Evolutionary conservation across 331 rosid species (phyloP), one percentile per base, ranked within the genome.

Genomic region (Pyrus hybrid): DNA sequence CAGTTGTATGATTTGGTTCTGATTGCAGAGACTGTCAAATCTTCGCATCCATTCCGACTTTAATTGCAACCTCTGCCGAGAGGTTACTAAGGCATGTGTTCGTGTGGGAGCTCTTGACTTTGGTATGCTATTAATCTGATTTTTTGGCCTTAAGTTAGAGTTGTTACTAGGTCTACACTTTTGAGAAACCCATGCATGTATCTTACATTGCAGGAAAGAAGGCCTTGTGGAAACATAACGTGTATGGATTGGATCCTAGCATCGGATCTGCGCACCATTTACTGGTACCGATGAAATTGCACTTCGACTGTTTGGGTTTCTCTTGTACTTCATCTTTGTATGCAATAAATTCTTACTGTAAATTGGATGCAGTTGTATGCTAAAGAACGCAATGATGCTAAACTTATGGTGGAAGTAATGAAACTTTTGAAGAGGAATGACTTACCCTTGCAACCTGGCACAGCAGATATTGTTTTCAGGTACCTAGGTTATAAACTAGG

Each of bases 381-480:
- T 64, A 82, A 89, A 88, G 73, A 84, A 30, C 88, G 84, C 72
- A 88, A 87, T 56, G 89, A 94, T 86, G 78, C 79, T 68, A 78
- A 86, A 64, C 90, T 94, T 70, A 69, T 94, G 91, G 87, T 68
- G 80, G 97, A 91, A 45, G 77, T 90, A 76, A 87, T 91, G 98
- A 79, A 81, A 79, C 97, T 91, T 81, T 6, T 88, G 51, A 85
- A 86, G 83, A 80, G 25, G 72, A 94, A 91, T 81, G 87, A 79
- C 81, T 73, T 94, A 64, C 93, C 92, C 23, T 74, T 90, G 89
- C 98, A 94, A 80, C 86, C 97, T 7, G 97, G 96, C 74, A 91
- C 98, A 26, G 96, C 96, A 75, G 97, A 94, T 87, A 88, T 91
- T 60, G 88, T 94, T 76, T 90, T 91, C 83, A 87, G 97, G 98